Conservation (phyloP, 176 grass and related monocot species). For the Puya raimondii region DNA sequence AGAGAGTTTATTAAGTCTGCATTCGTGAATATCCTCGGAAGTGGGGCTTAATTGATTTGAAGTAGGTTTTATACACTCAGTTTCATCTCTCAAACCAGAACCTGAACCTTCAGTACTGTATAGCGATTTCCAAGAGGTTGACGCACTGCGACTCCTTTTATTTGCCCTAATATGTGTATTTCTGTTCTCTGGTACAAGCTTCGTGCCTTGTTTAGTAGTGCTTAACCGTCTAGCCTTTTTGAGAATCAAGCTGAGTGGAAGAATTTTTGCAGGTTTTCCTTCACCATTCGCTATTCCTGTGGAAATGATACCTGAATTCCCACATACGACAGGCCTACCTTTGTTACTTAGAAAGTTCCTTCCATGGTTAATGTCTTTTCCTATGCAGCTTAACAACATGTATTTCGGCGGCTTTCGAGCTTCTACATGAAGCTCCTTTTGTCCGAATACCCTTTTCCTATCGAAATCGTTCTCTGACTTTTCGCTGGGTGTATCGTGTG, state of each 20-base stretch:
- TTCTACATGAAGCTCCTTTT: constrained; percentile 27
- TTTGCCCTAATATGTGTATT: constrained; percentile 17
- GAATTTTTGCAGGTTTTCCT: constrained; percentile 71
- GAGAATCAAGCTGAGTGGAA: constrained; percentile 69
- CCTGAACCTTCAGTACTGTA: constrained; percentile 13
- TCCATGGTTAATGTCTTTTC: constrained; percentile 42
- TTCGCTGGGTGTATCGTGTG: constrained; percentile 18
- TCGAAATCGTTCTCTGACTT: constrained; percentile 20
- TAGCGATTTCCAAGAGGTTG: not conserved
- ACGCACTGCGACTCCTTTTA: constrained; percentile 2
- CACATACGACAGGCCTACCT: constrained; percentile 34
- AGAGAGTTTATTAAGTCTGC: constrained; percentile 5
- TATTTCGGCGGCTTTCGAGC: constrained; percentile 73
- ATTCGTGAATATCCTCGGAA: not conserved
- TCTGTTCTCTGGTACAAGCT: constrained; percentile 24
- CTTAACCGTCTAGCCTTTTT: constrained; percentile 53
- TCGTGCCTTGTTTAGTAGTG: constrained; percentile 21
- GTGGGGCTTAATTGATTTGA: constrained; percentile 12
- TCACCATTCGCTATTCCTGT: constrained; percentile 50
- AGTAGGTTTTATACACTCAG: constrained; percentile 16
- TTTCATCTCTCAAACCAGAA: constrained; percentile 22
- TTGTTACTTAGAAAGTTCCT: constrained; percentile 21
- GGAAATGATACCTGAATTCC: constrained; percentile 60
- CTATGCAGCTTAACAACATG: constrained; percentile 68
- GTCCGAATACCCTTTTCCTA: constrained; percentile 15